These are phyloP conservation scores for Dendrobium catenatum DNA, from an alignment of 106 monocot species.

Conservation along the genomic window DNA sequence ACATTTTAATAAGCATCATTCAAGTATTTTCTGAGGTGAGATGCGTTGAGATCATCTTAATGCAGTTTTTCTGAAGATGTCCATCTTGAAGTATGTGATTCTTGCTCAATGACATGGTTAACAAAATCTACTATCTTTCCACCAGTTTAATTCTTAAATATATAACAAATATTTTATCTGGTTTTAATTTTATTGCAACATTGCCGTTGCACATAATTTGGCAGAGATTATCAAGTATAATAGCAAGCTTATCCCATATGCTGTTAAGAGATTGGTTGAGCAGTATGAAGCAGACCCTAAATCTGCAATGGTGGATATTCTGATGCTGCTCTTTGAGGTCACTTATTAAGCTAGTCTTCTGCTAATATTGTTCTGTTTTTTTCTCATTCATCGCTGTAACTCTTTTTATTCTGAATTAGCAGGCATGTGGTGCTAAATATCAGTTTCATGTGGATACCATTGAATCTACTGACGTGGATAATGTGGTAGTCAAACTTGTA, in stretches of 20 bases:
- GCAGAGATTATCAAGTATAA: slow-evolving; percentile 77
- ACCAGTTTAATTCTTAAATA: not conserved
- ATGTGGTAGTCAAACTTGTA: slow-evolving; percentile 71
- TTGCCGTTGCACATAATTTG: not conserved
- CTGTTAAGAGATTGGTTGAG: slow-evolving; percentile 74
- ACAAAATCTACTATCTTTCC: not conserved
- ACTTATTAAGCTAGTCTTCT: slow-evolving; percentile 1
- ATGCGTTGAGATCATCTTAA: not conserved
- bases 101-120: not conserved
- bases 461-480: slow-evolving; percentile 79
- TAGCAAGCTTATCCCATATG: slow-evolving; percentile 53
- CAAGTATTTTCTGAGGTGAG: not conserved
- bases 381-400: not conserved
- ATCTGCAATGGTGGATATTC: too few relatives aligned
- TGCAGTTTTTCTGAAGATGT: not conserved
- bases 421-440: slow-evolving; percentile 95
- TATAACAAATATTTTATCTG: not conserved
- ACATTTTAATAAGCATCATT: not conserved
- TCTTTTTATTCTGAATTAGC: slow-evolving; percentile 1
- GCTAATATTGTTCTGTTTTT: not conserved
- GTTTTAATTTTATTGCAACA: not conserved
- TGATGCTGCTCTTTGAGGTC: too few relatives aligned
- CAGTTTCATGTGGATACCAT: slow-evolving; percentile 52
- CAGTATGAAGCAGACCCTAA: too few relatives aligned
- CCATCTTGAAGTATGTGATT: not conserved